Evolutionary conservation across 2,329 filamentous ascomycete genomes (phyloP), one percentile per base, ranked within the genome.

Genomic region (Rhynchosporium graminicola): DNA sequence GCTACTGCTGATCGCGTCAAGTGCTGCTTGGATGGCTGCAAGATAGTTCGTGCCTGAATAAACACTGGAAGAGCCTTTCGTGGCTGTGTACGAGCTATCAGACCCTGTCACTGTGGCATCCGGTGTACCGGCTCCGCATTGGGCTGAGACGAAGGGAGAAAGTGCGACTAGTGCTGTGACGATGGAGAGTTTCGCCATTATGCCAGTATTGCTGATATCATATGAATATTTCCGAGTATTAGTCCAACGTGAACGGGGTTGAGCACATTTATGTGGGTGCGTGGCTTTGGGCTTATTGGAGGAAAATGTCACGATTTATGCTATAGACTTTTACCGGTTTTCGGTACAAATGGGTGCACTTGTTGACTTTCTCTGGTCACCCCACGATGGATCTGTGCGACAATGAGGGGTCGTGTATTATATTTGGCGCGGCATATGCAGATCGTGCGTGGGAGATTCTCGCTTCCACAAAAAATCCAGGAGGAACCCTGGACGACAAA

Each of bases 51-150:
- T 33, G 12, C 59, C 59, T 29, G 59, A 26, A 20, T 60, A 60
- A 15, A 60, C 29, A 36, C 29, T 48, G 8, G 48, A 28, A 38
- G 29, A 33, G 0, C 48, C 48, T 10, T 28, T 46, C 2, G 59
- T 60, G 12, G 59, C 42, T 38, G 33, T 26, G 13, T 47, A 60
- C 9, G 59, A 54, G 26, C 48, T 56, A 13, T 42, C 50, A 2
- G 50, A 46, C 10, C 59, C 59, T 8, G 38, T 46, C 3, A 60
- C 59, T 20, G 5, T 26, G 8, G 59, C 59, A 55, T 54, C 28
- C 5, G 59, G 59, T 10, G 48, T 38, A 4, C 59, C 59, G 15
- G 59, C 36, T 42, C 59, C 59, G 33, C 59, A 60, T 48, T 60
- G 50, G 4, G 59, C 59, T 9, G 42, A 55, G 31, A 46, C 50